Percentiles rank a stretch among this genome's conserved stretches.
These are phyloP conservation scores for Fusarium dimerum DNA, from an alignment of 2,329 filamentous ascomycete species.

Conservation along the genomic window DNA sequence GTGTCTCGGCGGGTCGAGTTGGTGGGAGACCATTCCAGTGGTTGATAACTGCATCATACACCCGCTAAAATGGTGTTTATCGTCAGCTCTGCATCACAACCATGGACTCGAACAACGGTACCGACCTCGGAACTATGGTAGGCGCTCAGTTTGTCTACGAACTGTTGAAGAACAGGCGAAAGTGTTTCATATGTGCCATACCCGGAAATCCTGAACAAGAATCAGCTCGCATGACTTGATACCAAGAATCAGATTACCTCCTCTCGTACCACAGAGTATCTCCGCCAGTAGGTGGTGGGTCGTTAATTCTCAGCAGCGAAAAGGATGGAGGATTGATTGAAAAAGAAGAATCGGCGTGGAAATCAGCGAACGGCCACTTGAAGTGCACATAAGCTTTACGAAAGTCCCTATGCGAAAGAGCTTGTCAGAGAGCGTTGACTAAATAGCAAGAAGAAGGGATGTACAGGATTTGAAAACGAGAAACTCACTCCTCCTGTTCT, in stretches of 20 bases:
- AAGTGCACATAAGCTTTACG: conserved; percentile 47
- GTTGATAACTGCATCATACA: conserved; percentile 14
- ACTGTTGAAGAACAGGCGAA: conserved; percentile 43
- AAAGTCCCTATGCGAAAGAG: too few relatives aligned
- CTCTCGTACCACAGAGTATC: conserved; percentile 53
- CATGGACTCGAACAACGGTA: not conserved
- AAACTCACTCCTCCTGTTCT: too few relatives aligned
- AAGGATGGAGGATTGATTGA: conserved; percentile 54
- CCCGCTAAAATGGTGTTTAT: conserved; percentile 1
- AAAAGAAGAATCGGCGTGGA: conserved; percentile 52
- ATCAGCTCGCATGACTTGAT: too few relatives aligned
- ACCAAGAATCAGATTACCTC: too few relatives aligned
- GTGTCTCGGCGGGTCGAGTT: conserved; percentile 44
- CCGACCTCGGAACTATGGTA: conserved; percentile 41
- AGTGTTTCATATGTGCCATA: conserved; percentile 48
- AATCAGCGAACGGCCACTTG: conserved; percentile 34
- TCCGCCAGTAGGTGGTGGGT: conserved; percentile 47
- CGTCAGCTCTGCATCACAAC: not conserved
- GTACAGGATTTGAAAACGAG: too few relatives aligned
- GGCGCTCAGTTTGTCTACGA: conserved; percentile 45
- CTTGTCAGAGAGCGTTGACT: too few relatives aligned
- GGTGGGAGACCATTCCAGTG: conserved; percentile 12
- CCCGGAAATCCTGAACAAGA: too few relatives aligned
- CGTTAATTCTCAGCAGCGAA: conserved; percentile 52
- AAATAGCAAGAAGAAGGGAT: too few relatives aligned